Evolutionary conservation across 2,329 filamentous ascomycete species (phyloP), one percentile per base, ranked within the genome.

Genomic region (Trichocomaceae sp.): DNA sequence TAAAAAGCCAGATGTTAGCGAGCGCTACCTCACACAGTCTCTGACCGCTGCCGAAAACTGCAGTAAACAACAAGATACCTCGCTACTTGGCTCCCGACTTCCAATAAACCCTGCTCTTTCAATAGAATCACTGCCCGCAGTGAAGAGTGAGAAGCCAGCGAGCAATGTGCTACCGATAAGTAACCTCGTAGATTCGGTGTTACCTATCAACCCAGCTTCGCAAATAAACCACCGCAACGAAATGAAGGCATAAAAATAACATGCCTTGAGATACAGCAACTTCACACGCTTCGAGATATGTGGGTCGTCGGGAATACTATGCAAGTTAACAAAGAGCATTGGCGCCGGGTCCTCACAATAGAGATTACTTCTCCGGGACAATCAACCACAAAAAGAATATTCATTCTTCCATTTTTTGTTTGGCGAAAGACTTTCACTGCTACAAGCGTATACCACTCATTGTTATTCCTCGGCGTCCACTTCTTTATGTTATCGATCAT

Each of bases 171-270:
- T 44, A 22, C 58, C 59, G 37, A 58, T 61, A 19, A 58, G 62
- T 13, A 65, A 63, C 31, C 64, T 70, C 15, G 53, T 67, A 8
- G 60, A 63, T 39, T 70, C 68, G 6, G 59, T 61, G 5, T 61
- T 72, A 17, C 67, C 67, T 6, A 67, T 70, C 22, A 70, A 71
- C 19, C 67, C 67, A 15, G 63, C 66, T n/a, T 55, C 50, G 12
- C 44, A 47, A 20, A 31, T 56, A 5, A 51, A 29, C 2, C 45
- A 37, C 23, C 50, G 17, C 13, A 45, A 49, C 19, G 37, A 29
- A 19, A 44, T 35, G 20, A 52, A 52, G 19, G 39, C 7, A 42
- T 42, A 42, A 19, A 5, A 41, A 20, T n/a, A n/a, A n/a, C 12
- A 35, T 35, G 31, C 31, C 12, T 13, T 26, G 23, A 26, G 3